Percentiles rank a stretch among this genome's conserved stretches.
Evolutionary conservation across 1,284 basidiomycete genomes (phyloP).

Genomic region (Trichosporon ovoides): DNA sequence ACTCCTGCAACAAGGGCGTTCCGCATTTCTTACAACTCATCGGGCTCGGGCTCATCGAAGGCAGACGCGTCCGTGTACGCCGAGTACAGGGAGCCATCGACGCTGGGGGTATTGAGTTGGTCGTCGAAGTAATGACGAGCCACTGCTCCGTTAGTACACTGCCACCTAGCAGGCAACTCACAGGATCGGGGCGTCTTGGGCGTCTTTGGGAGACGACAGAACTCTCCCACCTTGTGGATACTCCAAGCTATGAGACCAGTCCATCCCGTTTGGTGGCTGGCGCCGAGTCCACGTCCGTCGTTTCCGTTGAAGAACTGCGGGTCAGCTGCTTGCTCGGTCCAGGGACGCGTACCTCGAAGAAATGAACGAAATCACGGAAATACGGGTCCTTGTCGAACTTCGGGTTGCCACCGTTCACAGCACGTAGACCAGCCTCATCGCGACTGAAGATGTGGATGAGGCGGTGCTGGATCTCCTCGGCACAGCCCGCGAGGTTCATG

Average conservation of each 20-base stretch:
- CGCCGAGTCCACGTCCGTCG: constrained; percentile 82
- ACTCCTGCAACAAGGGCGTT: too few species aligned
- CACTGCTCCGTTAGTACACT: constrained; percentile 69
- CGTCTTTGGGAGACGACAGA: constrained; percentile 76
- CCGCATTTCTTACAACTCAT: constrained; percentile 39
- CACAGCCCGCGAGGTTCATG: constrained; percentile 87
- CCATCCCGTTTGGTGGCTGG: constrained; percentile 97
- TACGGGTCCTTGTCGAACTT: constrained; percentile 89
- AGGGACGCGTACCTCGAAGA: not conserved
- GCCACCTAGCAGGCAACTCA: constrained; percentile 48
- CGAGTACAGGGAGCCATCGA: constrained; percentile 37
- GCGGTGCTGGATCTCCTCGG: constrained; percentile 95
- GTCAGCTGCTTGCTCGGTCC: not conserved
- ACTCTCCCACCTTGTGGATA: constrained; percentile 76
- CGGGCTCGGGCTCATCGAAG: constrained; percentile 37
- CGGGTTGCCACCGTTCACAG: constrained; percentile 83
- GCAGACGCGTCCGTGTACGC: constrained; percentile 37
- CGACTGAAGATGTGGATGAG: constrained; percentile 92
- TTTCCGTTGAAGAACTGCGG: constrained; percentile 90
- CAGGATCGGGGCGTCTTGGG: constrained; percentile 58
- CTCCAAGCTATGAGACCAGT: constrained; percentile 85
- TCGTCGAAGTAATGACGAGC: constrained; percentile 91
- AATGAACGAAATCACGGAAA: constrained; percentile 73
- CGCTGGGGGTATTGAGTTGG: constrained; percentile 45
- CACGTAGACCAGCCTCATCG: constrained; percentile 75